phyloP scores from a whole-genome alignment of 2,329 filamentous ascomycete genomes.

The Aspergillus sojae region DNA sequence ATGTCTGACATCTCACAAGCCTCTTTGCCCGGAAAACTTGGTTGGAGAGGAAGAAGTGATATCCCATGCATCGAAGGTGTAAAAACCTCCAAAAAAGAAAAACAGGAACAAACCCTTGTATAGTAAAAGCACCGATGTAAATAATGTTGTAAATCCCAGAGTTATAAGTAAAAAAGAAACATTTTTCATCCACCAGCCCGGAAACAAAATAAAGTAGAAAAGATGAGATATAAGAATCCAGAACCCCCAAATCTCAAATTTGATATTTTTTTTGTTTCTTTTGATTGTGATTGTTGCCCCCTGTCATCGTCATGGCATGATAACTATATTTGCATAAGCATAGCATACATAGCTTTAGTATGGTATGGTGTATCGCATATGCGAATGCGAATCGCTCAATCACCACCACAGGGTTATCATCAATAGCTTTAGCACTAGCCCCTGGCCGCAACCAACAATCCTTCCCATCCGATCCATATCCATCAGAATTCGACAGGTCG shows the following conservation, averaged over 20 bases:
- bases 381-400: slow-evolving; percentile 2
- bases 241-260: slow-evolving; percentile 9
- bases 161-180: slow-evolving; percentile 1
- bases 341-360: slow-evolving; percentile 3
- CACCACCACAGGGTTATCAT: slow-evolving; percentile 19
- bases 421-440: slow-evolving; percentile 29
- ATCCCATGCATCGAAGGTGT: background rate
- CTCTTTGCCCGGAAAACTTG: background rate
- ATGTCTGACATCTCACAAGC: background rate
- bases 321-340: slow-evolving; percentile 15
- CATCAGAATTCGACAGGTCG: slow-evolving; percentile 27
- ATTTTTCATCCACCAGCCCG: slow-evolving; percentile 7
- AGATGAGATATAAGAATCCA: slow-evolving; percentile 8
- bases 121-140: slow-evolving; percentile 3
- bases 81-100: background rate
- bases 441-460: slow-evolving; percentile 19
- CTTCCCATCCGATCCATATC: slow-evolving; percentile 13
- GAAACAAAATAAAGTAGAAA: slow-evolving; percentile 4
- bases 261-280: slow-evolving; percentile 11
- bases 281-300: slow-evolving; percentile 7
- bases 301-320: slow-evolving; percentile 18
- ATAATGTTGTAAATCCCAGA: slow-evolving; percentile 1
- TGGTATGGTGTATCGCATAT: slow-evolving; percentile 5
- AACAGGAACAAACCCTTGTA: slow-evolving; percentile 2
- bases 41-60: background rate